Evolutionary conservation across 2,329 filamentous ascomycete species (phyloP).

Genomic region (Xylariaceae sp.): DNA sequence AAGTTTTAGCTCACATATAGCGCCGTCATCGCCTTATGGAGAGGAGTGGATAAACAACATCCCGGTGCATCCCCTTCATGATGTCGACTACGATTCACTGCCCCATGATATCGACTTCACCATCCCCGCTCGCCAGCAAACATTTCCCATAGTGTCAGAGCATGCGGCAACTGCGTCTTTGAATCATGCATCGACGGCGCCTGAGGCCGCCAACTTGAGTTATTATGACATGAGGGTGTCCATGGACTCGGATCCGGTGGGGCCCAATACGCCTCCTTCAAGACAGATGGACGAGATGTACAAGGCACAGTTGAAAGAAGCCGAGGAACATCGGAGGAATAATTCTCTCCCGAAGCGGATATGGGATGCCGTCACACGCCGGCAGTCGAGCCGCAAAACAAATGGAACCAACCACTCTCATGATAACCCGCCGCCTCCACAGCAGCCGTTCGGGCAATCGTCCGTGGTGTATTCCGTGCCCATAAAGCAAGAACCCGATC

Average conservation of each 20-base stretch:
- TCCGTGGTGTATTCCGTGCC: conserved; percentile 18
- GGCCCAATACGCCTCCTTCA: conserved; percentile 23
- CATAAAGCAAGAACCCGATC: conserved; percentile 22
- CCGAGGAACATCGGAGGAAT: conserved; percentile 28
- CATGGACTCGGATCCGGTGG: conserved; percentile 30
- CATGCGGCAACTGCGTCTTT: conserved; percentile 16
- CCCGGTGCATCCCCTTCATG: conserved; percentile 17
- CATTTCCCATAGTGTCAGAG: conserved; percentile 20
- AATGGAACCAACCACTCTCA: conserved; percentile 12
- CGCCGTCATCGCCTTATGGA: conserved; percentile 17
- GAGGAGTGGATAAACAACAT: conserved; percentile 20
- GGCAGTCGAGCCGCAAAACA: conserved; percentile 29
- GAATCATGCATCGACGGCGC: conserved; percentile 20
- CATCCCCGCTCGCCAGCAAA: conserved; percentile 20
- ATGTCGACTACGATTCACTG: conserved; percentile 18
- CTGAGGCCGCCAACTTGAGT: conserved; percentile 30
- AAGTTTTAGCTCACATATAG: conserved; percentile 12
- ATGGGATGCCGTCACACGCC: conserved; percentile 27
- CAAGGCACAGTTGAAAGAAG: conserved; percentile 28
- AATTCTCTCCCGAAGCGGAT: conserved; percentile 28
- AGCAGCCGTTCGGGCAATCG: conserved; percentile 21
- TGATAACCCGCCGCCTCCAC: conserved; percentile 19
- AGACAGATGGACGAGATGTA: conserved; percentile 31
- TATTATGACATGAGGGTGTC: conserved; percentile 33
- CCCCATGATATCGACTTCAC: conserved; percentile 23